Evolutionary conservation across 768 basidiomycete species (phyloP).

Genomic region (Boletus vermiculosoides): DNA sequence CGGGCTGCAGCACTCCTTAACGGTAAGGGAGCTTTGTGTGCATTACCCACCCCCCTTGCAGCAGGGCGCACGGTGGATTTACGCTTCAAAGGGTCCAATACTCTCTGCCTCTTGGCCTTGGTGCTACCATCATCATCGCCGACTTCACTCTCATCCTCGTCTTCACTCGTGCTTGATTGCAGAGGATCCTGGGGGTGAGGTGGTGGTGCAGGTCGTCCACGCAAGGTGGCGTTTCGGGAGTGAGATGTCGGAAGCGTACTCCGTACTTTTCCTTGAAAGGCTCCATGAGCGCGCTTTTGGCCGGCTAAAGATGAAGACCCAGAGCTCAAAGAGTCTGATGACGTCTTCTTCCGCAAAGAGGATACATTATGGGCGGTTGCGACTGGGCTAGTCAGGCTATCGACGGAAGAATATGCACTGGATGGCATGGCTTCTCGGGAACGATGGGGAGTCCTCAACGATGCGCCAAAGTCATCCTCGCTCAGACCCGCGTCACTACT

Average conservation of each 20-base stretch:
- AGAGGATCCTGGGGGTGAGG: slow-evolving; percentile 10
- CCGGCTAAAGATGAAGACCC: slow-evolving; percentile 39
- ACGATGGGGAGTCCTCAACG: slow-evolving; percentile 60
- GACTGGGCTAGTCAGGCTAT: slow-evolving; percentile 33
- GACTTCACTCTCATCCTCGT: slow-evolving; percentile 18
- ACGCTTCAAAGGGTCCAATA: slow-evolving; percentile 27
- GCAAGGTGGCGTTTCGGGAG: slow-evolving; percentile 26
- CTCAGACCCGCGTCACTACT: slow-evolving; percentile 27
- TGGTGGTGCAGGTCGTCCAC: slow-evolving; percentile 18
- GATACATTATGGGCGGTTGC: slow-evolving; percentile 40
- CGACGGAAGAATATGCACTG: slow-evolving; percentile 25
- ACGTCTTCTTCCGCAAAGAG: slow-evolving; percentile 38
- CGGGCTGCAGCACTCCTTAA: slow-evolving; percentile 10
- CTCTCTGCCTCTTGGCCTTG: slow-evolving; percentile 26
- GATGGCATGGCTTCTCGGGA: slow-evolving; percentile 22
- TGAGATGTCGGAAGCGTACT: slow-evolving; percentile 6
- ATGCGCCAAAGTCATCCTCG: slow-evolving; percentile 63
- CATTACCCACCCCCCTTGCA: slow-evolving; percentile 9
- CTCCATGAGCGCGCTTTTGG: slow-evolving; percentile 38
- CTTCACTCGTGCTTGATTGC: slow-evolving; percentile 25
- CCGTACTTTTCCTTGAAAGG: slow-evolving; percentile 4
- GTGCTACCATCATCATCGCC: slow-evolving; percentile 5
- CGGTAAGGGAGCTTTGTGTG: slow-evolving; percentile 16
- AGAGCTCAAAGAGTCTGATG: slow-evolving; percentile 44
- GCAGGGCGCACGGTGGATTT: slow-evolving; percentile 27